These are phyloP conservation scores for Infundibulicybe gibba DNA, from an alignment of 768 basidiomycete genomes.

Conservation along the genomic window DNA sequence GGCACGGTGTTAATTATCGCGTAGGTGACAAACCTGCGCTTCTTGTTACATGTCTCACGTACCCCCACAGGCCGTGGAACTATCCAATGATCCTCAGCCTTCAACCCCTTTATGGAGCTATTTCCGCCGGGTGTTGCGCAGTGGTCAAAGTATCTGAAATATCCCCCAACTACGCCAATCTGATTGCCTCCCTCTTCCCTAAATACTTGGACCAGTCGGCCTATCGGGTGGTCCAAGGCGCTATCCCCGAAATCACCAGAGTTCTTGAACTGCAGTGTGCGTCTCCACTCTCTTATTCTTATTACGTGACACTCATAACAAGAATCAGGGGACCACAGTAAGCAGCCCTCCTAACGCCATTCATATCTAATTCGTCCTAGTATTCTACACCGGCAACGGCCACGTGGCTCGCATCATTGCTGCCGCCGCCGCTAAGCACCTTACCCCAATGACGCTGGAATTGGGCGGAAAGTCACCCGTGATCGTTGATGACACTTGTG, in stretches of 20 bases:
- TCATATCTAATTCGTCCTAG: conserved; percentile 2
- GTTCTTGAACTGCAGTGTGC: conserved; percentile 44
- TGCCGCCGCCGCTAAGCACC: conserved; percentile 47
- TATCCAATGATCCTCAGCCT: conserved; percentile 56
- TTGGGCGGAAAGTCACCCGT: conserved; percentile 52
- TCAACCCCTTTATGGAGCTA: conserved; percentile 64
- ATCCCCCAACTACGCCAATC: conserved; percentile 39
- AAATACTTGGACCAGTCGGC: conserved; percentile 45
- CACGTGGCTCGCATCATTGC: conserved; percentile 45
- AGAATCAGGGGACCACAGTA: conserved; percentile 24
- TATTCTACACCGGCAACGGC: conserved; percentile 47
- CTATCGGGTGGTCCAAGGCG: conserved; percentile 58
- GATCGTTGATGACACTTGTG: conserved; percentile 31
- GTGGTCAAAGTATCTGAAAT: conserved; percentile 69
- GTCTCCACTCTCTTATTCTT: conserved; percentile 3
- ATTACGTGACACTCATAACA: background rate
- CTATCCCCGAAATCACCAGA: conserved; percentile 50
- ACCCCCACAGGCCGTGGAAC: conserved; percentile 57
- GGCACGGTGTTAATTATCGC: conserved; percentile 59
- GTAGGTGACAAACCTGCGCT: conserved; percentile 36
- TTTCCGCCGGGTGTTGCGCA: conserved; percentile 69
- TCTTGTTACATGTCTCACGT: background rate
- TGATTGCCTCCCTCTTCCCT: conserved; percentile 52
- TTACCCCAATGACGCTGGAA: conserved; percentile 55
- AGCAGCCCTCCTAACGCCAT: background rate